Evolutionary conservation across 1,139 yeast genomes (phyloP), one percentile per base, ranked within the genome.

Genomic region (Kodamaea anthophila): DNA sequence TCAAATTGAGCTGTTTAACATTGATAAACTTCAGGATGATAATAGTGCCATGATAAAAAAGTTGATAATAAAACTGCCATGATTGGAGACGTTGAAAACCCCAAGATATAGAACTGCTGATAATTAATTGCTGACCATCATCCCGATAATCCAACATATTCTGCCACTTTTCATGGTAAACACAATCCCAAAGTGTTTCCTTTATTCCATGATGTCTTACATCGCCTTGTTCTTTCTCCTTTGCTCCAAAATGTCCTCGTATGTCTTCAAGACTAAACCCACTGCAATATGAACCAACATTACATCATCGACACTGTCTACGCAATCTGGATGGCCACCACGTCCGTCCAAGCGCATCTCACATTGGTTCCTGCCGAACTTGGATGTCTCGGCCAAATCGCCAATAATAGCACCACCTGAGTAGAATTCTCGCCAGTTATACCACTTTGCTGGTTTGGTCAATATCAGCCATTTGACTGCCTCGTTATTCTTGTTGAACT

Each of bases 201-300:
- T n/a, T n/a, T n/a, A n/a, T n/a, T n/a, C n/a, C n/a, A n/a, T n/a
- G n/a, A n/a, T n/a, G n/a, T n/a, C n/a, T n/a, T n/a, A n/a, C n/a
- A n/a, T n/a, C n/a, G n/a, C n/a, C n/a, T n/a, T n/a, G n/a, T n/a
- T n/a, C 24, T 25, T 18, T 14, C 24, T 32, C 25, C 35, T 32
- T 10, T 28, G 23, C n/a, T 30, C 28, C 8, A 29, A 15, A 13
- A 28, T 20, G 12, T 37, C 37, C 24, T 35, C 33, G 24, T 29
- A 26, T 22, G 37, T 27, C 29, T 33, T 35, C 8, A 37, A 13
- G 5, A 33, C 18, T 16, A 37, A 20, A 3, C 30, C 37, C 9
- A 37, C 35, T 13, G 24, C 15, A 23, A 37, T 15, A 30, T 35
- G 38, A 12, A 35, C 30, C 19, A 35, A 24, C 32, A 32, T 30